Evolutionary conservation across 768 basidiomycete species (phyloP).

Genomic region (Phallus indusiatus): DNA sequence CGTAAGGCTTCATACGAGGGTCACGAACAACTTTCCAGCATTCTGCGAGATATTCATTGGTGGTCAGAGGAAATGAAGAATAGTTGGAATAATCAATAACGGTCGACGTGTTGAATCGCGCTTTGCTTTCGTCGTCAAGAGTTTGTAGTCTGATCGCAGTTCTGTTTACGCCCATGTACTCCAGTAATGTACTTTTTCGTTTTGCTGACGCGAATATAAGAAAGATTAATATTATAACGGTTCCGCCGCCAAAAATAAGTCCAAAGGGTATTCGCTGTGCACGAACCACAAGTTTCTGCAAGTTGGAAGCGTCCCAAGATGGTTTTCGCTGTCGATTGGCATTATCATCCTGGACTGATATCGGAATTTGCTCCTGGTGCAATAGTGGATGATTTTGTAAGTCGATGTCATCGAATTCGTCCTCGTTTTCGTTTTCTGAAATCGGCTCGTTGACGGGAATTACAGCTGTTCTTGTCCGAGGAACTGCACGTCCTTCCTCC

Average conservation of each 20-base stretch:
- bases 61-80: slow-evolving; percentile 47
- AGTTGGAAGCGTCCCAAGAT: background rate
- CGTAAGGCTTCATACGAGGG: slow-evolving; percentile 32
- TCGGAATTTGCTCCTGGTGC: background rate
- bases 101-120: slow-evolving; percentile 10
- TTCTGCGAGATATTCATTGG: slow-evolving; percentile 45
- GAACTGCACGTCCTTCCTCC: slow-evolving; percentile 31
- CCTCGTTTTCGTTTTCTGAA: slow-evolving; percentile 37
- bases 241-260: slow-evolving; percentile 34
- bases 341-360: slow-evolving; percentile 12
- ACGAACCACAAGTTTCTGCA: slow-evolving; percentile 13
- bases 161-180: slow-evolving; percentile 29
- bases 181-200: slow-evolving; percentile 36
- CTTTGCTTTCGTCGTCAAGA: slow-evolving; percentile 10
- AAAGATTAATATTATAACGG: slow-evolving; percentile 39
- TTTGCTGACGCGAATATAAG: slow-evolving; percentile 38
- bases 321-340: slow-evolving; percentile 24
- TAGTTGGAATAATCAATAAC: slow-evolving; percentile 22
- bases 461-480: background rate
- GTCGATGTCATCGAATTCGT: slow-evolving; percentile 25
- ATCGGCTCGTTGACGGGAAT: background rate
- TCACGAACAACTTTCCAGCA: slow-evolving; percentile 42
- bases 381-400: slow-evolving; percentile 6
- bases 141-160: slow-evolving; percentile 12
- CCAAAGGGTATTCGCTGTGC: slow-evolving; percentile 24